Conservation (phyloP, 768 basidiomycete species). For the Cystofilobasidium capitatum region DNA sequence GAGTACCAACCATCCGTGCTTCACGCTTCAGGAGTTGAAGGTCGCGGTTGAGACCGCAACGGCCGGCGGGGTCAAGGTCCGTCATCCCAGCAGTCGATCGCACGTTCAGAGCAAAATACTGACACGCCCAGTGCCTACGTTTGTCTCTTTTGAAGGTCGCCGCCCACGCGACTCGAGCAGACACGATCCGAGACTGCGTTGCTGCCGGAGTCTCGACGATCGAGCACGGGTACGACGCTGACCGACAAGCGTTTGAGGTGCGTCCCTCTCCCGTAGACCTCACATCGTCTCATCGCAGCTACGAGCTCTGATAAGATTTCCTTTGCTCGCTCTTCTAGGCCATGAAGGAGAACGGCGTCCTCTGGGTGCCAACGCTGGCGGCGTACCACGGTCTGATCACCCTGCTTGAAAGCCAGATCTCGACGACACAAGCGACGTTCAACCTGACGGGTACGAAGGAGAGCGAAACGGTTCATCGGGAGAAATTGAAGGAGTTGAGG, state of each 20-base stretch:
- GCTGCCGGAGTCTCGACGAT: conserved; percentile 46
- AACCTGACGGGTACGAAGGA: not conserved
- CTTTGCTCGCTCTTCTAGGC: not conserved
- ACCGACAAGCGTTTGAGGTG: conserved; percentile 11
- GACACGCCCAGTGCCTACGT: not conserved
- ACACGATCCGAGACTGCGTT: conserved; percentile 39
- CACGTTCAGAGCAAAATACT: too few relatives aligned
- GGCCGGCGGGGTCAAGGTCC: conserved; percentile 45
- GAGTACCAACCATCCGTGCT: conserved; percentile 42
- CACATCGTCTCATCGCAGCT: not conserved
- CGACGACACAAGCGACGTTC: not conserved
- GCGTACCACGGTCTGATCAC: conserved; percentile 37
- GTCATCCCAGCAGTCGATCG: not conserved
- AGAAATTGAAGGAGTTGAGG: conserved; percentile 2
- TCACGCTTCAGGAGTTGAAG: conserved; percentile 45
- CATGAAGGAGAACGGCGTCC: conserved; percentile 34
- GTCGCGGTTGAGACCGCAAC: conserved; percentile 51
- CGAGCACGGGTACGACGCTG: conserved; percentile 48
- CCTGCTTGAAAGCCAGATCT: not conserved
- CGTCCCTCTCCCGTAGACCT: not conserved
- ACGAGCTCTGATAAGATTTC: not conserved
- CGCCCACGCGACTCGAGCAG: conserved; percentile 46
- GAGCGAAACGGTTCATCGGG: not conserved
- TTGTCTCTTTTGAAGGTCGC: conserved; percentile 40
- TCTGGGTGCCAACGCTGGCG: conserved; percentile 55